phyloP scores from a whole-genome alignment of 495 filamentous ascomycete species.

The Bryoglossum gracile region DNA sequence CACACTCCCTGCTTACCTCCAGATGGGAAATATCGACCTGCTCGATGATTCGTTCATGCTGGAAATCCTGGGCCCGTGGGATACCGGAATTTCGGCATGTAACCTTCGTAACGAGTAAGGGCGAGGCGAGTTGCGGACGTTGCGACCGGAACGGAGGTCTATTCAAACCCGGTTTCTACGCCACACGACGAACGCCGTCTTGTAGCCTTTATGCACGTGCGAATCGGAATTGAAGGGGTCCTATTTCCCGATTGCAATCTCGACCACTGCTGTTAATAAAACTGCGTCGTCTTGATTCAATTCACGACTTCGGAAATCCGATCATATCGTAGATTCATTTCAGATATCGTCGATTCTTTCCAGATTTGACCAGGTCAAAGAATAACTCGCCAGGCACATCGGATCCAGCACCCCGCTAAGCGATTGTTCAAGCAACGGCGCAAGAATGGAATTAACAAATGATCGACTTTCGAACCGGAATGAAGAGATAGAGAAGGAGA shows the following conservation, averaged over 20 bases:
- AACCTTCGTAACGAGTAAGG: not conserved
- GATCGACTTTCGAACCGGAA: not conserved
- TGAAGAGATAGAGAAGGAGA: not conserved
- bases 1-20: not conserved
- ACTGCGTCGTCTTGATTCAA: not conserved
- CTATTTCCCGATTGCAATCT: too few species aligned
- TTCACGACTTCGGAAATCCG: not conserved
- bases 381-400: too few species aligned
- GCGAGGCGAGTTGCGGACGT: too few species aligned
- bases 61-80: not conserved
- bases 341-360: not conserved
- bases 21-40: not conserved
- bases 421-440: not conserved
- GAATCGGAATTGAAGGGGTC: not conserved
- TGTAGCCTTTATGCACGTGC: not conserved
- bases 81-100: not conserved
- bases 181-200: not conserved
- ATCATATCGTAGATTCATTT: too few species aligned
- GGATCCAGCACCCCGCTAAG: too few species aligned
- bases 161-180: not conserved
- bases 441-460: not conserved
- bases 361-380: not conserved
- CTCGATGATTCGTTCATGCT: not conserved
- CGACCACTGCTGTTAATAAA: not conserved
- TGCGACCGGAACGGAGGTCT: not conserved